Percentiles rank a stretch among this genome's conserved stretches.
Evolutionary conservation across 83 land plant species (phyloP).

Genomic region (Picea abies): DNA sequence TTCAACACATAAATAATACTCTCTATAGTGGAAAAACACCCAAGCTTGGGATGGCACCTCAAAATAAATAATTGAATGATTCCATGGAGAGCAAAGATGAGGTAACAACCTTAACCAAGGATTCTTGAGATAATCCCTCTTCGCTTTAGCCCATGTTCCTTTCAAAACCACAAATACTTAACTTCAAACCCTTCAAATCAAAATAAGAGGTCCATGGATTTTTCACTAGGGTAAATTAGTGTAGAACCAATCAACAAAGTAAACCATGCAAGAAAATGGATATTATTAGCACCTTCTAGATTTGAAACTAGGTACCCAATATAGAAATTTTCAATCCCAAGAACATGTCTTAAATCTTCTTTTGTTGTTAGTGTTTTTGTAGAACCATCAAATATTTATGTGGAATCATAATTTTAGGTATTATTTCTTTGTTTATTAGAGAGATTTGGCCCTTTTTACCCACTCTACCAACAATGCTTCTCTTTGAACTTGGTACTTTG

Average conservation of each 20-base stretch:
- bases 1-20: too few species aligned
- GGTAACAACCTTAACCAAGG: too few species aligned
- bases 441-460: too few species aligned
- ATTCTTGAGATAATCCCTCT: constrained; percentile 47
- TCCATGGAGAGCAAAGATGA: too few species aligned
- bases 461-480: too few species aligned
- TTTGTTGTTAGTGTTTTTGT: neutral
- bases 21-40: too few species aligned
- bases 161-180: constrained; percentile 83
- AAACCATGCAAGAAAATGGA: constrained; percentile 36
- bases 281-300: constrained; percentile 11
- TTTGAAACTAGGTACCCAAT: neutral
- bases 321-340: constrained; percentile 38
- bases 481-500: too few species aligned
- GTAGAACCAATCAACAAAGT: constrained; percentile 55
- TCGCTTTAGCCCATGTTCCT: constrained; percentile 93
- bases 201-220: neutral
- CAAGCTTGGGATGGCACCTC: too few species aligned
- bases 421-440: too few species aligned
- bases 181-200: constrained; percentile 29
- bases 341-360: constrained; percentile 24
- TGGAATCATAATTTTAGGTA: neutral
- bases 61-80: too few species aligned
- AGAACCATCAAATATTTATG: neutral
- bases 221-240: constrained; percentile 37